Evolutionary conservation across 371 early-diverging fungal genomes (phyloP).

Genomic region (Mortierella sp.): DNA sequence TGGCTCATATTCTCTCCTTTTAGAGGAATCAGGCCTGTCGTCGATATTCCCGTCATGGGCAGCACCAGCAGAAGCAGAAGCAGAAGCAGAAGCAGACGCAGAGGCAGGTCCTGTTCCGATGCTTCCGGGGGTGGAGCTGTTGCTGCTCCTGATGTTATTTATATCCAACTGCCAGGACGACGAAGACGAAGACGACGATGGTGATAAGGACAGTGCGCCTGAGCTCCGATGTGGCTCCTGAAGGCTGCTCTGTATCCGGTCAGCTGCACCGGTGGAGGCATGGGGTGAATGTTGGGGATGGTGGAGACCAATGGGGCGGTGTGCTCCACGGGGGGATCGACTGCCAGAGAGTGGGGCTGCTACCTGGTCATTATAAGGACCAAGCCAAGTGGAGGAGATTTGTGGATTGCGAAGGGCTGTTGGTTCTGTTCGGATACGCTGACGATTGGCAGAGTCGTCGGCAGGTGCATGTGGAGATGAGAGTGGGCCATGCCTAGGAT

Average conservation of each 20-base stretch:
- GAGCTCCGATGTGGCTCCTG: too few species aligned
- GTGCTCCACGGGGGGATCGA: constrained; percentile 28
- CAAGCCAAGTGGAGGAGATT: constrained; percentile 39
- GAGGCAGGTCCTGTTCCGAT: background rate
- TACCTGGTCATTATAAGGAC: constrained; percentile 39
- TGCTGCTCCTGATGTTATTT: constrained; percentile 11
- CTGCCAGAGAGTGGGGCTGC: constrained; percentile 16
- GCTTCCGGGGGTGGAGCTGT: background rate
- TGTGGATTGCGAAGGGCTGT: constrained; percentile 41
- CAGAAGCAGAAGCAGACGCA: background rate
- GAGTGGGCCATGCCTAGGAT: constrained; percentile 14
- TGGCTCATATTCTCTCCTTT: constrained; percentile 35
- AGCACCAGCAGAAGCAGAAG: background rate
- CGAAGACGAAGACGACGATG: too few species aligned
- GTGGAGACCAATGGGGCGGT: constrained; percentile 10
- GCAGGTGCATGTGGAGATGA: constrained; percentile 5
- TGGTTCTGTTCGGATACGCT: constrained; percentile 39
- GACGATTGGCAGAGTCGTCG: constrained; percentile 25
- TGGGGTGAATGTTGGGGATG: constrained; percentile 11
- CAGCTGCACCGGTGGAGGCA: background rate
- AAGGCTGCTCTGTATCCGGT: too few species aligned
- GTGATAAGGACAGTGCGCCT: too few species aligned
- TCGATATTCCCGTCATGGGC: background rate
- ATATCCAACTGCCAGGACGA: constrained; percentile 29
- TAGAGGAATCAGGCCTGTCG: constrained; percentile 2